phyloP scores from a whole-genome alignment of 768 basidiomycete species.

The Tricholoma flavovirens region DNA sequence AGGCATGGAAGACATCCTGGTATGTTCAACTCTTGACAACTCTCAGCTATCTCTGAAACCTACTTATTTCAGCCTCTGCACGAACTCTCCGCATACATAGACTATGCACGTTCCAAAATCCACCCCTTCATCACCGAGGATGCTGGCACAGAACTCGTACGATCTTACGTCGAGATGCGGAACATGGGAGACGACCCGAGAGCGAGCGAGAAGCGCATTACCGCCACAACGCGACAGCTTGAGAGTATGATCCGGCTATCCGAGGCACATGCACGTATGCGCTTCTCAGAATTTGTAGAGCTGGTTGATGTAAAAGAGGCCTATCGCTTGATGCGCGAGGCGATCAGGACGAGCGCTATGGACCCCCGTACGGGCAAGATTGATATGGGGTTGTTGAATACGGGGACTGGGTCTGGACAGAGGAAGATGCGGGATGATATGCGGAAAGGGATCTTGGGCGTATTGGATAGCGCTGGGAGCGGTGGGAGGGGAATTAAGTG shows the following conservation, averaged over 20 bases:
- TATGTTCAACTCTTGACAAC: slow-evolving; percentile 22
- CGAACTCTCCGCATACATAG: slow-evolving; percentile 90
- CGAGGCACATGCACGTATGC: slow-evolving; percentile 96
- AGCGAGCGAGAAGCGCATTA: slow-evolving; percentile 87
- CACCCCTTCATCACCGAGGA: slow-evolving; percentile 83
- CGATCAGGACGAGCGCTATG: slow-evolving; percentile 90
- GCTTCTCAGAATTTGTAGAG: slow-evolving; percentile 84
- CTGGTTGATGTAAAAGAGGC: slow-evolving; percentile 86
- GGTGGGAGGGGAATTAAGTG: slow-evolving; percentile 67
- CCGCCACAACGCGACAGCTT: slow-evolving; percentile 94
- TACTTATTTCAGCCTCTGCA: slow-evolving; percentile 63
- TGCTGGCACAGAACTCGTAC: slow-evolving; percentile 79
- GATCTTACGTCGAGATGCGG: slow-evolving; percentile 90
- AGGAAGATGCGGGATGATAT: slow-evolving; percentile 86
- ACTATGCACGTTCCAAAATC: slow-evolving; percentile 82
- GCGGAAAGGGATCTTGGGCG: slow-evolving; percentile 67
- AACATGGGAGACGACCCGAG: slow-evolving; percentile 88
- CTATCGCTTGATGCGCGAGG: slow-evolving; percentile 91
- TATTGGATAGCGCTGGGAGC: slow-evolving; percentile 47
- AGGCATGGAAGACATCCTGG: slow-evolving; percentile 67
- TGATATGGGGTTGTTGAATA: slow-evolving; percentile 93
- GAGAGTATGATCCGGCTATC: slow-evolving; percentile 96
- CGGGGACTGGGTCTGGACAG: slow-evolving; percentile 86
- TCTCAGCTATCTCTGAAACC: not conserved
- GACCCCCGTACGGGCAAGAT: slow-evolving; percentile 97